Evolutionary conservation across 805 yeast species (phyloP).

Genomic region (Candida silvatica): DNA sequence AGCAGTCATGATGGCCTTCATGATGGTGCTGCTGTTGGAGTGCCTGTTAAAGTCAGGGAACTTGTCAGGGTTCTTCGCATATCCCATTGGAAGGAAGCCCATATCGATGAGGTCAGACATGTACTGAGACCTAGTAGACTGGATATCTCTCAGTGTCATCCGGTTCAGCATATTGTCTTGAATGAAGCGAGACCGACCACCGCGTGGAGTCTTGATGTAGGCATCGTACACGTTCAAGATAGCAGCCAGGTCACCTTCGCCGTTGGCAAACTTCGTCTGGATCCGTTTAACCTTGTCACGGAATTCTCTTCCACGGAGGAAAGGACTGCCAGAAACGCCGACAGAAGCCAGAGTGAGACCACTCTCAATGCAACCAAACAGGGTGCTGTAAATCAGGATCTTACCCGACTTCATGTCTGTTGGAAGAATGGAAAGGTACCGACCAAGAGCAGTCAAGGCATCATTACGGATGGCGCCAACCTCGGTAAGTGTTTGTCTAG

Average conservation of each 20-base stretch:
- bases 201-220: slow-evolving; percentile 30
- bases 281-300: slow-evolving; percentile 53
- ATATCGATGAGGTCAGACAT: slow-evolving; percentile 64
- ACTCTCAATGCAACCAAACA: slow-evolving; percentile 73
- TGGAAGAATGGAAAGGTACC: slow-evolving; percentile 73
- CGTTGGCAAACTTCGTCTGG: slow-evolving; percentile 32
- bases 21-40: slow-evolving; percentile 36
- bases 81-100: slow-evolving; percentile 61
- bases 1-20: slow-evolving; percentile 68
- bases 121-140: slow-evolving; percentile 63
- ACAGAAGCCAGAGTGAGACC: slow-evolving; percentile 79
- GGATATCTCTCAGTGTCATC: slow-evolving; percentile 59
- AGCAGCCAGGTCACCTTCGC: slow-evolving; percentile 72
- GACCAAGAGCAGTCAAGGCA: slow-evolving; percentile 67
- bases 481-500: slow-evolving; percentile 45
- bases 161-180: slow-evolving; percentile 53
- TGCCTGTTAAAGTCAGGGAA: slow-evolving; percentile 39
- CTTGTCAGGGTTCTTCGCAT: slow-evolving; percentile 14
- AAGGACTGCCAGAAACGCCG: slow-evolving; percentile 66
- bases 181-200: slow-evolving; percentile 35
- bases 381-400: slow-evolving; percentile 65
- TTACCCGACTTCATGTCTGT: slow-evolving; percentile 84
- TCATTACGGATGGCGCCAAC: slow-evolving; percentile 60
- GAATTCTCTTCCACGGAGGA: slow-evolving; percentile 49
- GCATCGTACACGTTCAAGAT: slow-evolving; percentile 49